Evolutionary conservation across 148 eudicot genomes (phyloP).

Genomic region (Oxyria digyna): DNA sequence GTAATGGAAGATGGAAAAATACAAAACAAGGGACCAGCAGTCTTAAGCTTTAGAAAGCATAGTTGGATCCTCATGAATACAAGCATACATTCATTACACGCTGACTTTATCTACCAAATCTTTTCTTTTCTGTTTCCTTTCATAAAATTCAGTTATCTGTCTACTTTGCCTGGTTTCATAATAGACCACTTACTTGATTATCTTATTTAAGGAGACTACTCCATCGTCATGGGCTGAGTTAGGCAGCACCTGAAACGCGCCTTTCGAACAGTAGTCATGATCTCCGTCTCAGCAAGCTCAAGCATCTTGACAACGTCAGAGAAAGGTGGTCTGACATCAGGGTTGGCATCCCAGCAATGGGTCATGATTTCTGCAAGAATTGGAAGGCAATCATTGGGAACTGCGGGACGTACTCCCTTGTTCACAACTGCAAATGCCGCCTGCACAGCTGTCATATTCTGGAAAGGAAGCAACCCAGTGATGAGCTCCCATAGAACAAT

Average conservation of each 20-base stretch:
- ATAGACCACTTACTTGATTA: slow-evolving; percentile 3
- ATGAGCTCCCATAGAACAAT: slow-evolving; percentile 94
- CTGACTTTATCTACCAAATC: slow-evolving; percentile 11
- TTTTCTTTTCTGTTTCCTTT: slow-evolving; percentile 12
- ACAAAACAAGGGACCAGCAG: slow-evolving; percentile 9
- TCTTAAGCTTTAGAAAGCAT: slow-evolving; percentile 24
- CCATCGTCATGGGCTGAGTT: slow-evolving; percentile 80
- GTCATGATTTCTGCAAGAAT: slow-evolving; percentile 77
- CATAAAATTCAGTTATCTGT: slow-evolving; percentile 7
- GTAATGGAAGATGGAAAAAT: slow-evolving; percentile 6
- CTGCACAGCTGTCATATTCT: slow-evolving; percentile 95
- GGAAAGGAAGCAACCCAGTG: slow-evolving; percentile 92
- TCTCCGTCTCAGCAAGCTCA: slow-evolving; percentile 72
- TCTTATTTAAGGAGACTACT: slow-evolving; percentile 23
- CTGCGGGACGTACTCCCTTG: slow-evolving; percentile 75
- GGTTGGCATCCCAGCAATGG: slow-evolving; percentile 85
- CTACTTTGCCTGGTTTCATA: slow-evolving; percentile 7
- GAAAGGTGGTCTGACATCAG: slow-evolving; percentile 79
- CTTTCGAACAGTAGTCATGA: slow-evolving; percentile 81
- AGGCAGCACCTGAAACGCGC: slow-evolving; percentile 99
- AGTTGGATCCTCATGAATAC: slow-evolving; percentile 23
- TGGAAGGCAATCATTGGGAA: slow-evolving; percentile 69
- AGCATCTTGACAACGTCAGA: slow-evolving; percentile 73
- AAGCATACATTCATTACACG: slow-evolving; percentile 12
- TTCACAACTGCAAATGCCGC: slow-evolving; percentile 98